Evolutionary conservation across 2,329 filamentous ascomycete species (phyloP), one percentile per base, ranked within the genome.

Genomic region (Pseudogymnoascus sp.): DNA sequence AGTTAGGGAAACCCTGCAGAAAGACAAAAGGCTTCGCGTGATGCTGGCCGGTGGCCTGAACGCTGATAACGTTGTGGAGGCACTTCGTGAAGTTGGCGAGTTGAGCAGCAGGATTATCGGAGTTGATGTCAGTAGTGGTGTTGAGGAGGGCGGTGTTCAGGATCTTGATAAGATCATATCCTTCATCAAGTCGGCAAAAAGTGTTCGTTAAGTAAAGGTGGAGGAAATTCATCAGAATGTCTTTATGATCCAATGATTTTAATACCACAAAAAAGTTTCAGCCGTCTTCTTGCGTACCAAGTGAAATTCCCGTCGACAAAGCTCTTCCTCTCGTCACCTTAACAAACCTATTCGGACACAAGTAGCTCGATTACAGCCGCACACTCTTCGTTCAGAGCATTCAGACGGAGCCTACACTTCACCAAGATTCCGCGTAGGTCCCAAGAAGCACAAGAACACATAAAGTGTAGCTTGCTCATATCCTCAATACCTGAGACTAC

Each of bases 321-420:
- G 25, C 19, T 31, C 48, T 34, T 19, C 48, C 10, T 31, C 43
- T 23, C 19, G 3, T 43, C 21, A 16, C 6, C 8, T 34, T 57
- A 34, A 19, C 25, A 57, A 16, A 16, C 8, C 96, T 96, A 75
- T 96, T 96, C 68, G 91, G 92, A 61, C 91, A 92, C 66, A 96
- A 96, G 85, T 91, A 96, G 77, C 79, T 96, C 1, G 91, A 96
- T 76, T 92, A 96, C 71, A 93, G 93, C 61, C 90, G 93, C 21
- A 97, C 93, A 0, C 81, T 97, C 0, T 89, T 86, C 61, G 93
- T 96, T 76, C 97, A 97, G 86, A 97, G 97, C 81, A 97, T 97
- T 57, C 93, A 97, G 77, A 93, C 93, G 79, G 90, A 93, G 74
- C 90, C 86, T 0, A 93, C 90, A 0, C 82, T 93, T 1, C 90